Evolutionary conservation across 1,139 yeast species (phyloP), one percentile per base, ranked within the genome.

Genomic region (Wickerhamomyces sp.): DNA sequence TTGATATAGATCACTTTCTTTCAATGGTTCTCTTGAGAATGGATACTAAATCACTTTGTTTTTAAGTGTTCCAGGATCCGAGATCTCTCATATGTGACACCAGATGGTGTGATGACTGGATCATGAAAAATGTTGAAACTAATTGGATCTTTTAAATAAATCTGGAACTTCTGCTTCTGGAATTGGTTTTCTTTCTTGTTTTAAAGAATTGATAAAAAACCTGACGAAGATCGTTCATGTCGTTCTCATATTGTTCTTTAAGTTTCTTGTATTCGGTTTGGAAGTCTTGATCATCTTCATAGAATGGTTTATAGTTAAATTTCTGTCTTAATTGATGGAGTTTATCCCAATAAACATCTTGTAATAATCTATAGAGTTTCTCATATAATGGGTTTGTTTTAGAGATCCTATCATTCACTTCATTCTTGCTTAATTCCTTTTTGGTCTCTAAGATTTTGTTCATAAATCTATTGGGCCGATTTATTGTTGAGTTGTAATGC

Each of bases 71-170:
- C 68, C 40, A 69, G 44, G 29, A 75, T 57, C 58, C 68, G 62
- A 1, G 71, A 50, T 45, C 69, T 64, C 23, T 18, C 23, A 18
- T 18, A 18, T 18, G 23, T 51, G 34, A 70, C 72, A 2, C 80
- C 80, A 27, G 75, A 68, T 11, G 76, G 76, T 13, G 76, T 65
- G n/a, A 75, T 60, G 7, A 75, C 80, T 0, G 80, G 80, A 39
- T 75, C 73, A 34, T 54, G 55, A 54, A 74, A 73, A 35, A 75
- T 49, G 40, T 69, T 68, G 56, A 71, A 73, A 2, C 78, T 69
- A 29, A 75, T 72, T 7, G 80, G 80, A 49, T 34, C 36, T 34
- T 34, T 26, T 15, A 34, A 14, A 15, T 18, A 15, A n/a, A 26
- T 34, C 36, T 34, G 36, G 36, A 11, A 34, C 23, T 9, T 18